These are phyloP conservation scores for Aspergillus biplanus DNA, from an alignment of 495 filamentous ascomycete species.

Conservation along the genomic window DNA sequence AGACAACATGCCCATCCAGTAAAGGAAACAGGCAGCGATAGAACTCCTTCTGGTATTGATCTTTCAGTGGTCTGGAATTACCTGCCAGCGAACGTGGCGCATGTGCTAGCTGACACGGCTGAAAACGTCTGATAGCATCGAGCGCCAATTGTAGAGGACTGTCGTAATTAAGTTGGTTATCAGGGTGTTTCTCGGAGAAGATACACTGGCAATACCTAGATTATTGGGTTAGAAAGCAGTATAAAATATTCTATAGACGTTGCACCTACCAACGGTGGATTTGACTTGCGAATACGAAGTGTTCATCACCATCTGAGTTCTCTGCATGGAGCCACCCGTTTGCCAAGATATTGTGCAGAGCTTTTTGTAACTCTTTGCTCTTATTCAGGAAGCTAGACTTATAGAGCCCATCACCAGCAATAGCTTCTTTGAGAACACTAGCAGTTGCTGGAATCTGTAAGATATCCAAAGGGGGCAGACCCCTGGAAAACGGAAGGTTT, in stretches of 20 bases:
- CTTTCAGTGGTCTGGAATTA: slow-evolving; percentile 24
- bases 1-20: slow-evolving; percentile 23
- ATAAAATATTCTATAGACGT: slow-evolving; percentile 23
- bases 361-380: slow-evolving; percentile 17
- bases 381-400: slow-evolving; percentile 21
- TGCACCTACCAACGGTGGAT: slow-evolving; percentile 28
- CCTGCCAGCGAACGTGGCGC: slow-evolving; percentile 21
- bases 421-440: slow-evolving; percentile 22
- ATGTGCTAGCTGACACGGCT: slow-evolving; percentile 25
- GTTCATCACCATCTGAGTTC: slow-evolving; percentile 16
- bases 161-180: slow-evolving; percentile 24
- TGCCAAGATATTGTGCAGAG: slow-evolving; percentile 22
- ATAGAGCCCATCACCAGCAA: slow-evolving; percentile 26
- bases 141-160: slow-evolving; percentile 24
- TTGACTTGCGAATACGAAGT: slow-evolving; percentile 27
- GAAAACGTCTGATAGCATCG: slow-evolving; percentile 25
- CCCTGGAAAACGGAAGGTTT: slow-evolving; percentile 20
- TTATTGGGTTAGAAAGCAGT: slow-evolving; percentile 18
- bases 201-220: slow-evolving; percentile 27
- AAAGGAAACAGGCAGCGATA: slow-evolving; percentile 28
- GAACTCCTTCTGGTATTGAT: slow-evolving; percentile 32
- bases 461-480: slow-evolving; percentile 20
- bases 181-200: slow-evolving; percentile 22
- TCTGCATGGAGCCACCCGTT: slow-evolving; percentile 32
- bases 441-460: slow-evolving; percentile 17